Evolutionary conservation across 2,329 filamentous ascomycete species (phyloP).

Genomic region (Xylariaceae sp.): DNA sequence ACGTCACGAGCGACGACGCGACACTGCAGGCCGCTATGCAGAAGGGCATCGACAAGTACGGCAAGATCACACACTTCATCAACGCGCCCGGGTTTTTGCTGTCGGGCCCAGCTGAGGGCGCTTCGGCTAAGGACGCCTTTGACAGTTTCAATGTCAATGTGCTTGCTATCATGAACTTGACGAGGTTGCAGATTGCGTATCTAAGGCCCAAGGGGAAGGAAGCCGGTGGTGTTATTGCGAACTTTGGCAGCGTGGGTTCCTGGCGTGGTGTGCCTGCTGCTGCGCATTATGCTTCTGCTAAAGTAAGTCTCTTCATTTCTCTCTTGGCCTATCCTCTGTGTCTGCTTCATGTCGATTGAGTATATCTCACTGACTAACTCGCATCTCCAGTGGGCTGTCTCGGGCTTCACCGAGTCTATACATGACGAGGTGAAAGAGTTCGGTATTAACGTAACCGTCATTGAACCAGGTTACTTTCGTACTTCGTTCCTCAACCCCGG

Average conservation of each 20-base stretch:
- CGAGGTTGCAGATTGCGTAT: slow-evolving; percentile 34
- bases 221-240: slow-evolving; percentile 40
- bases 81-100: slow-evolving; percentile 46
- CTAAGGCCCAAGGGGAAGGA: slow-evolving; percentile 30
- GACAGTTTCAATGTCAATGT: slow-evolving; percentile 39
- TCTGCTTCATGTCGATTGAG: background rate
- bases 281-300: slow-evolving; percentile 37
- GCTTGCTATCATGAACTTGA: slow-evolving; percentile 37
- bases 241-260: slow-evolving; percentile 39
- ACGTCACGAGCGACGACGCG: slow-evolving; percentile 40
- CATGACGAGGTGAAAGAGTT: slow-evolving; percentile 33
- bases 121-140: slow-evolving; percentile 27
- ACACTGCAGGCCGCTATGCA: slow-evolving; percentile 36
- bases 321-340: background rate
- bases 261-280: slow-evolving; percentile 30
- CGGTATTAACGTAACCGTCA: slow-evolving; percentile 37
- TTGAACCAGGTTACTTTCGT: slow-evolving; percentile 53
- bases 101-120: slow-evolving; percentile 40
- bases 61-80: slow-evolving; percentile 45
- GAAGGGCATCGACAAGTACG: slow-evolving; percentile 30
- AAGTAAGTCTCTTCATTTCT: slow-evolving; percentile 19
- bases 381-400: slow-evolving; percentile 31
- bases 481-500: slow-evolving; percentile 44
- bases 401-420: slow-evolving; percentile 35
- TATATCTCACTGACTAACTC: background rate